Conservation (phyloP, 2,329 filamentous ascomycete species). For the Daldinia eschscholtzii region DNA sequence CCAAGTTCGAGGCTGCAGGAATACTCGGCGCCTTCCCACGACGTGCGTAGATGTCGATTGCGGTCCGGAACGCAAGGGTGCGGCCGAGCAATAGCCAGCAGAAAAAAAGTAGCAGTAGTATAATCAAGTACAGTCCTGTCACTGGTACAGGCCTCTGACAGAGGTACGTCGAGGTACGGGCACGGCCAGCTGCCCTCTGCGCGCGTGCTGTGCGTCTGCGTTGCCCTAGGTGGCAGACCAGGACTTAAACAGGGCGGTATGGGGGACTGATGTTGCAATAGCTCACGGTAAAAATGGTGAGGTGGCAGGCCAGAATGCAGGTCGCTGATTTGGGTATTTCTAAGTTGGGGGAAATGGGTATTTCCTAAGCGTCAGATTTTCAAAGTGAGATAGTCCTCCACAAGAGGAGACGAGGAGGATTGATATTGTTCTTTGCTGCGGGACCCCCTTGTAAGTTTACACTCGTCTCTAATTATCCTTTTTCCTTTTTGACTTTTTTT, state of each 20-base stretch:
- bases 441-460: constrained; percentile 34
- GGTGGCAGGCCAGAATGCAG: constrained; percentile 62
- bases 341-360: constrained; percentile 48
- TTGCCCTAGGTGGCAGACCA: constrained; percentile 47
- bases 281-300: constrained; percentile 59
- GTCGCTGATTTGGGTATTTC: constrained; percentile 59
- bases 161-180: constrained; percentile 53
- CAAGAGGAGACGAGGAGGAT: constrained; percentile 29
- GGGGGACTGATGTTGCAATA: constrained; percentile 57
- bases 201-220: constrained; percentile 46
- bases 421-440: constrained; percentile 39
- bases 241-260: constrained; percentile 55
- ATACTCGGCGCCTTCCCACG: constrained; percentile 48
- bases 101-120: constrained; percentile 22
- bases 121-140: constrained; percentile 52
- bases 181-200: constrained; percentile 42
- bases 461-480: constrained; percentile 12
- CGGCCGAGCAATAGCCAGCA: constrained; percentile 40
- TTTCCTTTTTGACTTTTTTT: constrained; percentile 6
- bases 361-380: constrained; percentile 44
- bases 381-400: constrained; percentile 42
- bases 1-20: constrained; percentile 51
- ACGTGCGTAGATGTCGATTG: constrained; percentile 48
- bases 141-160: constrained; percentile 51
- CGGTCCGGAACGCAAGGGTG: constrained; percentile 50